These are phyloP conservation scores for Tetrapisispora nanseiensis DNA, from an alignment of 805 yeast genomes.

Conservation along the genomic window DNA sequence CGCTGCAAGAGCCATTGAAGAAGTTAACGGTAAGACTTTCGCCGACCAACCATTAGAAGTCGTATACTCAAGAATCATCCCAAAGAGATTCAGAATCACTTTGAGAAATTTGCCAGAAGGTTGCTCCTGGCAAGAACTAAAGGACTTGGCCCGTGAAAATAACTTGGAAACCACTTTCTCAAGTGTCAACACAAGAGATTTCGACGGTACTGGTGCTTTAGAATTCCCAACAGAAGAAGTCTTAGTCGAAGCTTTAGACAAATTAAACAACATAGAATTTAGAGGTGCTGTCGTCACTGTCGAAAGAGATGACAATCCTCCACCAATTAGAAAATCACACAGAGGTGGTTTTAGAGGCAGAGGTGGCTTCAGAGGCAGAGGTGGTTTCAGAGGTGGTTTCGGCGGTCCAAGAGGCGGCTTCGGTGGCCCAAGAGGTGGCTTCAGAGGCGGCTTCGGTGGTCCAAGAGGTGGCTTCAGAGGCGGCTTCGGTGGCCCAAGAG, in stretches of 20 bases:
- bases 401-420: slow-evolving; percentile 22
- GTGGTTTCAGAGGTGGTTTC: slow-evolving; percentile 34
- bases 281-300: slow-evolving; percentile 61
- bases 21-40: slow-evolving; percentile 62
- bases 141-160: slow-evolving; percentile 81
- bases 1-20: slow-evolving; percentile 66
- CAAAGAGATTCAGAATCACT: slow-evolving; percentile 66
- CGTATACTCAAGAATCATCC: slow-evolving; percentile 37
- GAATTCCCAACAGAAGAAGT: slow-evolving; percentile 57
- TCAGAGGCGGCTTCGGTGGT: slow-evolving; percentile 31
- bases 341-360: slow-evolving; percentile 40
- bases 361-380: slow-evolving; percentile 38
- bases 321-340: slow-evolving; percentile 39
- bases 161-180: slow-evolving; percentile 54
- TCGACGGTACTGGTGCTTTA: slow-evolving; percentile 38
- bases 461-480: slow-evolving; percentile 34
- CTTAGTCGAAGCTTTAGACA: slow-evolving; percentile 61
- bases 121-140: slow-evolving; percentile 79
- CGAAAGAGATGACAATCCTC: slow-evolving; percentile 63
- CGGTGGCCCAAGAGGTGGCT: slow-evolving; percentile 34
- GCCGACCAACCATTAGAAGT: slow-evolving; percentile 42
- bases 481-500: slow-evolving; percentile 22
- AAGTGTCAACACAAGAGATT: slow-evolving; percentile 37
- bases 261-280: slow-evolving; percentile 61
- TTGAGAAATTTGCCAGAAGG: slow-evolving; percentile 63